These are phyloP conservation scores for Pichia sp. DNA, from an alignment of 1,139 yeast species.

Conservation along the genomic window DNA sequence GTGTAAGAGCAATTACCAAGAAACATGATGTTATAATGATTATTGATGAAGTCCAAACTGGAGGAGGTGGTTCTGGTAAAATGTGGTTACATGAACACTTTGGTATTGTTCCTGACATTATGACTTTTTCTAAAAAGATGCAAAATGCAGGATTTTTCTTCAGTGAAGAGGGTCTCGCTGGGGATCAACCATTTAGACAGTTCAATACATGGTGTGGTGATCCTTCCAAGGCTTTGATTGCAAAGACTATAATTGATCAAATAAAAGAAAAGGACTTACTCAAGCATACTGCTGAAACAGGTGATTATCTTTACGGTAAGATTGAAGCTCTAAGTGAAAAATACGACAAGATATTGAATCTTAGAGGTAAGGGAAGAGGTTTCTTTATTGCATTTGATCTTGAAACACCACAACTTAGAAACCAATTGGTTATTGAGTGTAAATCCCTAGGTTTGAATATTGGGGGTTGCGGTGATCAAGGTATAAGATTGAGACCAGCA, in stretches of 20 bases:
- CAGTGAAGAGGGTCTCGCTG: constrained; percentile 59
- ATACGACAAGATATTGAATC: constrained; percentile 38
- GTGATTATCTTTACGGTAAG: constrained; percentile 48
- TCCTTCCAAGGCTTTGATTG: constrained; percentile 35
- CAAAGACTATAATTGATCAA: constrained; percentile 58
- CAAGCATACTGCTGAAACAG: constrained; percentile 46
- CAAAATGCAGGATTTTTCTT: constrained; percentile 76
- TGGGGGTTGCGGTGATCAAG: constrained; percentile 64
- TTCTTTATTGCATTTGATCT: constrained; percentile 75
- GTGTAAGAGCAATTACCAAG: constrained; percentile 60
- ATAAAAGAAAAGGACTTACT: constrained; percentile 46
- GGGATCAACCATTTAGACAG: constrained; percentile 63
- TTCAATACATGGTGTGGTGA: constrained; percentile 86
- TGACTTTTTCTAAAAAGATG: constrained; percentile 69
- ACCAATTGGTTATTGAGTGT: constrained; percentile 41
- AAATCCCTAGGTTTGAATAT: constrained; percentile 56
- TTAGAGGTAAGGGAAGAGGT: constrained; percentile 64
- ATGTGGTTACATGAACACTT: constrained; percentile 85
- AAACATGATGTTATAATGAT: constrained; percentile 62
- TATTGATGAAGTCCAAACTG: constrained; percentile 81
- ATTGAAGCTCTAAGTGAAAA: constrained; percentile 38
- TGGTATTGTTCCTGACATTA: constrained; percentile 59
- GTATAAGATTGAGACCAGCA: constrained; percentile 66
- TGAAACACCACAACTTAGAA: constrained; percentile 40
- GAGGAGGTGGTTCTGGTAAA: constrained; percentile 77